Percentiles rank a stretch among this genome's conserved stretches.
These are phyloP conservation scores for Aspergillus ruber DNA, from an alignment of 2,329 filamentous ascomycete species.

Conservation along the genomic window DNA sequence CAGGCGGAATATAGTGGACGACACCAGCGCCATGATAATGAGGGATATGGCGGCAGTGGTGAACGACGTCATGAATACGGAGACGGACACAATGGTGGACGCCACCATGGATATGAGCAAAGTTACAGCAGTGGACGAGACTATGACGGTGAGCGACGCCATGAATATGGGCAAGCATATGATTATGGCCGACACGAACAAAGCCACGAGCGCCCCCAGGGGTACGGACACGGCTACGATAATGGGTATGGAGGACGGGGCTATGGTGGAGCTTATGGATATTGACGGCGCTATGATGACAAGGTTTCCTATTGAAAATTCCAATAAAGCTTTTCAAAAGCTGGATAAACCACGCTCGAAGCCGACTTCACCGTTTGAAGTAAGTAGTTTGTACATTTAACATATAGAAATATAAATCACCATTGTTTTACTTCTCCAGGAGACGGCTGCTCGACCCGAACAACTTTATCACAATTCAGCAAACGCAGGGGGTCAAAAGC, in stretches of 20 bases:
- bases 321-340: too few relatives aligned
- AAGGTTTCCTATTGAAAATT: too few relatives aligned
- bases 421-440: constrained; percentile 45
- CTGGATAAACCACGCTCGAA: too few relatives aligned
- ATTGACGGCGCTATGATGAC: background rate
- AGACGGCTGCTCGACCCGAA: constrained; percentile 48
- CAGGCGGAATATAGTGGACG: constrained; percentile 13
- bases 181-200: constrained; percentile 1
- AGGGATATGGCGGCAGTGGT: constrained; percentile 8
- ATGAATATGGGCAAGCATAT: background rate
- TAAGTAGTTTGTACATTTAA: background rate
- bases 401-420: constrained; percentile 20
- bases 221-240: constrained; percentile 13
- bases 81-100: background rate
- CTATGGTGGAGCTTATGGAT: background rate
- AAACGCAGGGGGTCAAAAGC: constrained; percentile 61
- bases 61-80: constrained; percentile 16
- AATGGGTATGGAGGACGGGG: constrained; percentile 3
- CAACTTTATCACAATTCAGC: constrained; percentile 60
- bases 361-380: too few relatives aligned
- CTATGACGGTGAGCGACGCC: constrained; percentile 1
- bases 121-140: constrained; percentile 9
- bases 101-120: constrained; percentile 1
- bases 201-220: constrained; percentile 18
- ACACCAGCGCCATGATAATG: constrained; percentile 6